phyloP scores from a whole-genome alignment of 192 early-diverging fungal genomes.

The Funneliformis geosporum region DNA sequence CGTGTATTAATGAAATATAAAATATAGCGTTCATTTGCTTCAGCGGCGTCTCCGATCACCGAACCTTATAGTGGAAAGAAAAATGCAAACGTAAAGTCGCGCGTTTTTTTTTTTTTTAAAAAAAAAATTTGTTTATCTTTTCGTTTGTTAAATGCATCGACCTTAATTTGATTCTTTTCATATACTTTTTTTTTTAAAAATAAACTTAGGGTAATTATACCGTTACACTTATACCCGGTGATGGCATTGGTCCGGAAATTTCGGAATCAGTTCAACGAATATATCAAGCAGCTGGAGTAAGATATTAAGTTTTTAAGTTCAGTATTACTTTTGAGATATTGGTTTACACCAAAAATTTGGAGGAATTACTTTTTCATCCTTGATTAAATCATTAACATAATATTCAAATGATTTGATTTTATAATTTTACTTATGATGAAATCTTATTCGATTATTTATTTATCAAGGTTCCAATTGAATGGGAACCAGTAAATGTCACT shows the following conservation, averaged over 20 bases:
- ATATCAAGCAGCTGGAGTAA: conserved; percentile 85
- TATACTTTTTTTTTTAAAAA: background rate
- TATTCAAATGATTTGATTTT: background rate
- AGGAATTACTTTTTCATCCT: background rate
- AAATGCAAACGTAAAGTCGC: background rate
- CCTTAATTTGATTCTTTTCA: background rate
- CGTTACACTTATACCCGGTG: conserved; percentile 96
- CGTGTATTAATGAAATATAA: background rate
- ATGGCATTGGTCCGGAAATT: conserved; percentile 99
- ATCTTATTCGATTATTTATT: background rate
- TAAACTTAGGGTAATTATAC: conserved; percentile 69
- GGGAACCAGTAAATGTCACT: conserved; percentile 95
- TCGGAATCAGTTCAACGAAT: conserved; percentile 89
- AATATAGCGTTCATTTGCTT: conserved; percentile 6
- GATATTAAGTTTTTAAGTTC: conserved; percentile 24
- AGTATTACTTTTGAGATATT: background rate
- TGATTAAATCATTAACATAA: background rate
- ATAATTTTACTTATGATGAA: background rate
- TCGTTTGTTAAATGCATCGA: too few relatives aligned
- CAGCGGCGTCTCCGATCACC: background rate
- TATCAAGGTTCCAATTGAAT: conserved; percentile 79
- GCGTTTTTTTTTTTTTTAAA: background rate
- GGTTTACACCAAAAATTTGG: background rate
- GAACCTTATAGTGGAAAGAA: conserved; percentile 2
- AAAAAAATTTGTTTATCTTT: background rate